Base-by-base conservation (phyloP, 2,329 filamentous ascomycete genomes). In the Fusarium sp. region DNA sequence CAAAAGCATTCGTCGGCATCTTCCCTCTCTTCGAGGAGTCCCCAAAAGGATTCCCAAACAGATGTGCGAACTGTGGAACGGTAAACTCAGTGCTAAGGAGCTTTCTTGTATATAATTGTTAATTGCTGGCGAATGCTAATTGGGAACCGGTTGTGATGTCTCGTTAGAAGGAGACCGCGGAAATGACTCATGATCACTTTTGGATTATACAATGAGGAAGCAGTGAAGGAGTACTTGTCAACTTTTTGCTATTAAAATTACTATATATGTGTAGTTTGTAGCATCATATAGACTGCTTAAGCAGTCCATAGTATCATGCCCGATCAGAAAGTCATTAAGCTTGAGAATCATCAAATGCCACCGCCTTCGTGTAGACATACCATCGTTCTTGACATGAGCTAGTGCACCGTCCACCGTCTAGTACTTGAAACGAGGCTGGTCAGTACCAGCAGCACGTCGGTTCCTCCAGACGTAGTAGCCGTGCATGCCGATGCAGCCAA, bases 401-500 rank as follows among this genome's bases (percentile, higher is more conserved):
- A 17, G 9, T 26, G 6, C 11, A 3, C 13, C 5, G 17, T 30
- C 8, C 11, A 13, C 3, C 0, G 5, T 22, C 33, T 54, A 72
- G n/a, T 72, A 72, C 32, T 72, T 72, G 47, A 72, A 72, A 10
- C 47, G 46, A 11, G 56, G 35, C 6, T 67, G 57, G 13, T 65
- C 59, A 14, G 57, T 58, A 6, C 65, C 67, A 32, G 46, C 44
- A 17, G 57, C 50, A 77, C 51, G 60, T n/a, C 51, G 68, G 57
- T 83, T 83, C 68, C 69, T 77, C 75, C 79, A 76, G 2, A 81
- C 81, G 67, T 90, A 90, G 62, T 85, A 88, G 7, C 83, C 49
- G 45, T 86, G 79, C 68, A 91, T 74, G 15, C 79, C 76, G 7
- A 86, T 72, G 58, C 86, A 86, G 0, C 87, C 87, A 0, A 78